These are phyloP conservation scores for Martiniozyma asiatica DNA, from an alignment of 1,139 yeast species.

Conservation along the genomic window DNA sequence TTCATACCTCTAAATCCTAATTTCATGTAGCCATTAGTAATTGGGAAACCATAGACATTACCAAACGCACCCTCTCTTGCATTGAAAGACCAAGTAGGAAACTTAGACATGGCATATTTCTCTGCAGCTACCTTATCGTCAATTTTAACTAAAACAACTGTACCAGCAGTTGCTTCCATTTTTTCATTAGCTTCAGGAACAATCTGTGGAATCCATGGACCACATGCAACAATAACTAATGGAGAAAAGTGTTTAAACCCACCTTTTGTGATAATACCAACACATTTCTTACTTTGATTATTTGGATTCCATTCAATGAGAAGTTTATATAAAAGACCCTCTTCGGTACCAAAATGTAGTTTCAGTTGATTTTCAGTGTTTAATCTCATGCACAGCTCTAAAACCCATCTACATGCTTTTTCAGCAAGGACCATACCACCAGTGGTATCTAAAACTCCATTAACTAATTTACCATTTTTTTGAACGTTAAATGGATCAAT, in stretches of 20 bases:
- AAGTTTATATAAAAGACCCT: conserved; percentile 9
- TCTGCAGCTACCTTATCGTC: conserved; percentile 6
- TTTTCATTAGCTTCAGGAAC: conserved; percentile 25
- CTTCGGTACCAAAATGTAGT: conserved; percentile 17
- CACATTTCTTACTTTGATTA: not conserved
- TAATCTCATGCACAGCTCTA: too few relatives aligned
- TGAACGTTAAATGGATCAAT: conserved; percentile 11
- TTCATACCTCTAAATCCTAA: conserved; percentile 17
- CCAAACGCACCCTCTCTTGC: conserved; percentile 16
- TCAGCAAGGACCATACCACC: conserved; percentile 27
- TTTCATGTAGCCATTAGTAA: conserved; percentile 15
- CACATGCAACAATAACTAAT: conserved; percentile 27
- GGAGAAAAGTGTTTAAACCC: conserved; percentile 23
- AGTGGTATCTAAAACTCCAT: conserved; percentile 26
- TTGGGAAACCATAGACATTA: conserved; percentile 19
- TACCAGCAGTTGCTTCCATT: conserved; percentile 27
- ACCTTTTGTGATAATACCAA: conserved; percentile 25
- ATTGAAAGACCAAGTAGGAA: conserved; percentile 18
- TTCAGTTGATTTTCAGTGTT: conserved; percentile 10
- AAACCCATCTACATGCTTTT: conserved; percentile 23
- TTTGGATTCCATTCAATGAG: conserved; percentile 5
- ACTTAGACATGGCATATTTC: conserved; percentile 11
- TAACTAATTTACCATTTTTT: conserved; percentile 14
- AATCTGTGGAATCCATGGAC: conserved; percentile 30
- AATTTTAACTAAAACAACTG: conserved; percentile 14